Conservation (phyloP, 2,329 filamentous ascomycete genomes). For the Colletotrichum cuscutae region DNA sequence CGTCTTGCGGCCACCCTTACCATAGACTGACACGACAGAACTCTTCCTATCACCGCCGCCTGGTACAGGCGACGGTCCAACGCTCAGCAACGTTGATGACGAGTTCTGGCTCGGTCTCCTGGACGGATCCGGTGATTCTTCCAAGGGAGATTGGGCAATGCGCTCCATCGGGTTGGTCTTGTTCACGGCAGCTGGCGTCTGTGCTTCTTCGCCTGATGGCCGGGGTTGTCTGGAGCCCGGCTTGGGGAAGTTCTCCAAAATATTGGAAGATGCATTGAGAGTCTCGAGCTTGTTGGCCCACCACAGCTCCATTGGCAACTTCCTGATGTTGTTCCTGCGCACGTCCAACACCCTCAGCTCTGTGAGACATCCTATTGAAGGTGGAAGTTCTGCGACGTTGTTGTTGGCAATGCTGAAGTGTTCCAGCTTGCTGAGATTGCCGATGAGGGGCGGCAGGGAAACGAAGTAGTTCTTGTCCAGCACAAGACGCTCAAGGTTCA, state of each 20-base stretch:
- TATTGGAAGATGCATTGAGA: constrained; percentile 94
- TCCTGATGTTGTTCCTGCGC: constrained; percentile 91
- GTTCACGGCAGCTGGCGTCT: constrained; percentile 48
- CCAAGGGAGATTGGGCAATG: constrained; percentile 73
- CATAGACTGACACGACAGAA: constrained; percentile 84
- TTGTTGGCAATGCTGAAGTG: constrained; percentile 96
- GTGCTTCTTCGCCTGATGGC: constrained; percentile 60
- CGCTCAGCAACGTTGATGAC: constrained; percentile 79
- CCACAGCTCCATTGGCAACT: constrained; percentile 94
- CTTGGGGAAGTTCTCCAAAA: constrained; percentile 91
- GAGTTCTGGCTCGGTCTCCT: constrained; percentile 83
- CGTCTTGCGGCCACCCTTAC: constrained; percentile 83
- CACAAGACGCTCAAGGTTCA: constrained; percentile 86
- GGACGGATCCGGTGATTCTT: constrained; percentile 74
- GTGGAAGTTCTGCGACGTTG: constrained; percentile 82
- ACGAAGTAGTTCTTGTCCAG: constrained; percentile 97
- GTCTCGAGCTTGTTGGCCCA: constrained; percentile 90
- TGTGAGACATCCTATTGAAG: constrained; percentile 86
- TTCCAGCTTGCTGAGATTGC: constrained; percentile 83
- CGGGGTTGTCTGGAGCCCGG: constrained; percentile 77
- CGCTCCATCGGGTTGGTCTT: constrained; percentile 50
- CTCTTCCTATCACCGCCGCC: constrained; percentile 75
- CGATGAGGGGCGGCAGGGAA: constrained; percentile 86
- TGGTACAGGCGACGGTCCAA: constrained; percentile 76
- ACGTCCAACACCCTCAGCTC: constrained; percentile 90